Conservation (phyloP, 2,329 filamentous ascomycete genomes). For the Colletotrichum limetticola region DNA sequence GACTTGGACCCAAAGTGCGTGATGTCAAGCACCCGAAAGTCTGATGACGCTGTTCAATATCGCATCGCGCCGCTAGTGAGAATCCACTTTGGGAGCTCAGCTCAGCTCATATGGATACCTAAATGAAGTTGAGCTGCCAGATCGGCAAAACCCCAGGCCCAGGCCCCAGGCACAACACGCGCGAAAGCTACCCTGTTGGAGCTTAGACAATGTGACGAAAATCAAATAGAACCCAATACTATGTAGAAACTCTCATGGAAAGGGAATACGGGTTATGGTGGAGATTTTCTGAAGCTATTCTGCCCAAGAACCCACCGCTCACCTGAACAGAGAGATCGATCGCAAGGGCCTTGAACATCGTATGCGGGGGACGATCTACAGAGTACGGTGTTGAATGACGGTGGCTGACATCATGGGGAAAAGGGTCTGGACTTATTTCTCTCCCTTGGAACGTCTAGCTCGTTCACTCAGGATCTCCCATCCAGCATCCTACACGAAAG, state of each 20-base stretch:
- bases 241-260: background rate
- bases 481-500: background rate
- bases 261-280: background rate
- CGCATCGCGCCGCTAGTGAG: conserved; percentile 2
- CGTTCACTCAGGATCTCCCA: background rate
- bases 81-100: conserved; percentile 1
- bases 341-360: conserved; percentile 1
- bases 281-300: background rate
- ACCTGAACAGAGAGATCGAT: conserved; percentile 14
- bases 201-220: conserved; percentile 10
- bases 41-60: conserved; percentile 5
- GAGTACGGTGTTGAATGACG: conserved; percentile 13
- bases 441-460: background rate
- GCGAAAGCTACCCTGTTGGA: conserved; percentile 10
- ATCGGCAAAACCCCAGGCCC: conserved; percentile 19
- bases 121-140: background rate
- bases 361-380: background rate
- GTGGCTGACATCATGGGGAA: conserved; percentile 28
- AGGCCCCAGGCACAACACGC: background rate
- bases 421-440: background rate
- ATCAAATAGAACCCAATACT: background rate
- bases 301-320: conserved; percentile 3
- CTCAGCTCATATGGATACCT: background rate
- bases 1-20: background rate
- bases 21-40: background rate